These are phyloP conservation scores for Artemisia annua DNA, from an alignment of 129 eudicot genomes.

Conservation along the genomic window DNA sequence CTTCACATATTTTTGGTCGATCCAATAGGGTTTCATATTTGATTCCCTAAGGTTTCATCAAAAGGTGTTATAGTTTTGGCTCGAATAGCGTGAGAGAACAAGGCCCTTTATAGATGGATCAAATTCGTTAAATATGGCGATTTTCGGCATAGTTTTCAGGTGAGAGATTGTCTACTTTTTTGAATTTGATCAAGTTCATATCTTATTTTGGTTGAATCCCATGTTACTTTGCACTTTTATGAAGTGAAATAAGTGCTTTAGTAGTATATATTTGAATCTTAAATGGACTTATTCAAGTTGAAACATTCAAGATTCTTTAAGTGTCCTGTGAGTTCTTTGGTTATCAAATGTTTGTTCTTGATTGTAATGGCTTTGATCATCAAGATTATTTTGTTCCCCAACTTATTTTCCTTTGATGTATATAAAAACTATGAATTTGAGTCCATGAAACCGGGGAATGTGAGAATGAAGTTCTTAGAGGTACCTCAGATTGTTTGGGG, in stretches of 20 bases:
- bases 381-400: constrained; percentile 46
- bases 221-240: not conserved
- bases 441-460: not conserved
- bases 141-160: constrained; percentile 5
- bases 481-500: constrained; percentile 99
- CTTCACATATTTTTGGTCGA: no score
- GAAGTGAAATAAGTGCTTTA: constrained; percentile 8
- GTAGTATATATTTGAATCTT: constrained; percentile 16
- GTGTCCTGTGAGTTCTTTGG: constrained; percentile 37
- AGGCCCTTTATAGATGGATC: not conserved
- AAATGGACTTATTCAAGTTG: constrained; percentile 46
- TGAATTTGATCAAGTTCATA: constrained; percentile 15
- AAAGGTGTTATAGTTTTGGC: not conserved
- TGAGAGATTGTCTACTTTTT: constrained; percentile 12
- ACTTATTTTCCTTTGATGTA: constrained; percentile 29
- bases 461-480: constrained; percentile 55
- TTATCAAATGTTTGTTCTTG: constrained; percentile 51
- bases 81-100: constrained; percentile 3
- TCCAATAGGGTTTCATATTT: not conserved
- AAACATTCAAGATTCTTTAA: constrained; percentile 54
- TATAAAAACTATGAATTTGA: constrained; percentile 28
- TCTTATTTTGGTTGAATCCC: not conserved
- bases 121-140: not conserved
- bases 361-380: constrained; percentile 41
- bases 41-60: not conserved